phyloP scores from a whole-genome alignment of 2,329 filamentous ascomycete genomes.

The Xylariaceae sp. region DNA sequence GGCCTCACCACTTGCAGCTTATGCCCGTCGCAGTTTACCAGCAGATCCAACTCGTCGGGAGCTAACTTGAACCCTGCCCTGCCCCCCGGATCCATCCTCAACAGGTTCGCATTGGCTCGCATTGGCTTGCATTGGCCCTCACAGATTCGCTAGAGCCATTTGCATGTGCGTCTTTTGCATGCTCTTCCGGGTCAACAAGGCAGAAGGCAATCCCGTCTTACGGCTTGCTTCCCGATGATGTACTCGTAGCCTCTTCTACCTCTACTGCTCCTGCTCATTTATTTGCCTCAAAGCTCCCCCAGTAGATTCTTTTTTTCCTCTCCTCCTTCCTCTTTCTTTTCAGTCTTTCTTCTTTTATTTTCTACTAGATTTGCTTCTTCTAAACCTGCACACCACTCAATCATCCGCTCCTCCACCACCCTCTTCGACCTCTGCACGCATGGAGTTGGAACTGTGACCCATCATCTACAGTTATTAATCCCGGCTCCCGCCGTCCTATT shows the following conservation, averaged over 20 bases:
- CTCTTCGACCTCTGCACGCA: background rate
- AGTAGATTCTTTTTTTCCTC: background rate
- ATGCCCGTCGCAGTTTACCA: background rate
- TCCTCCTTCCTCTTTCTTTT: background rate
- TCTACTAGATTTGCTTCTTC: background rate
- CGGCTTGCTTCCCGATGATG: no score
- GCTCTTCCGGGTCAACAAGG: background rate
- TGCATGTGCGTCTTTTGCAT: background rate
- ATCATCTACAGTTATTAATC: background rate
- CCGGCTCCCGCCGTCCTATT: background rate
- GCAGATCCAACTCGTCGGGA: constrained; percentile 12
- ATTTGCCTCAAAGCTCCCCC: background rate
- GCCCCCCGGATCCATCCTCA: background rate
- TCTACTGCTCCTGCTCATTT: no score
- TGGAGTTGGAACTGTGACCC: background rate
- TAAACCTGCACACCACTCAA: background rate
- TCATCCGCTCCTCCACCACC: background rate
- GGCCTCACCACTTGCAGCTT: no score
- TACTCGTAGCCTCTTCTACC: no score
- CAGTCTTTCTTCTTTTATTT: background rate
- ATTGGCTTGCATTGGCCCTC: background rate
- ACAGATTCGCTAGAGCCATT: background rate
- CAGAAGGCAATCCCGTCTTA: background rate
- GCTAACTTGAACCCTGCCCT: constrained; percentile 4
- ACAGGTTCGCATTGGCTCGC: background rate